Percentiles rank a stretch among this genome's conserved stretches.
phyloP scores from a whole-genome alignment of 306 rosid species.

The Inga leiocalycina region DNA sequence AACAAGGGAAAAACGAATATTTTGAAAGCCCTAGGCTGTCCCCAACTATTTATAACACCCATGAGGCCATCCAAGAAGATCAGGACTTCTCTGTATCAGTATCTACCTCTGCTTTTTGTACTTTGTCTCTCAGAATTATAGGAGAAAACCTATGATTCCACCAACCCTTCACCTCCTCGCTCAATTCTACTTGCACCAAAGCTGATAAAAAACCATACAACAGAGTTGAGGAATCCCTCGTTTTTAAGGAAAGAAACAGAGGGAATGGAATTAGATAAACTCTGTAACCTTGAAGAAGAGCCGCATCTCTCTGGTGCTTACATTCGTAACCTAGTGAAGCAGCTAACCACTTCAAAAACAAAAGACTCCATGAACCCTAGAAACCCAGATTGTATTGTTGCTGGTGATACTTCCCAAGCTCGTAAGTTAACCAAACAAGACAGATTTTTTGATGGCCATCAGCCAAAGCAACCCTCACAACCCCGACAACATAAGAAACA shows the following conservation, averaged over 20 bases:
- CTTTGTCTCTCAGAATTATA: slow-evolving; percentile 44
- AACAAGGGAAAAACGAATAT: slow-evolving; percentile 52
- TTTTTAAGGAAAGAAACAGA: slow-evolving; percentile 38
- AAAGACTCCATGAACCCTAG: slow-evolving; percentile 49
- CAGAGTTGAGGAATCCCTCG: slow-evolving; percentile 36
- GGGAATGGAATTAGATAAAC: slow-evolving; percentile 49
- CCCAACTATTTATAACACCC: slow-evolving; percentile 70
- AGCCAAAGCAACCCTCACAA: slow-evolving; percentile 25
- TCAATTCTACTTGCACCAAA: slow-evolving; percentile 35
- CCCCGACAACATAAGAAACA: slow-evolving; percentile 62
- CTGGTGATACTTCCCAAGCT: slow-evolving; percentile 4
- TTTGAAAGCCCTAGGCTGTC: slow-evolving; percentile 56
- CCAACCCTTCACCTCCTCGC: slow-evolving; percentile 41
- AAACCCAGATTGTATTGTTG: slow-evolving; percentile 26
- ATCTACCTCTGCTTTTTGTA: slow-evolving; percentile 41
- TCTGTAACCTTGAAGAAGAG: slow-evolving; percentile 41
- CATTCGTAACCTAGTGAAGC: slow-evolving; percentile 64
- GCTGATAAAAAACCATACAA: background rate
- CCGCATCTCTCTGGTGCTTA: slow-evolving; percentile 68
- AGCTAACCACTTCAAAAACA: slow-evolving; percentile 56
- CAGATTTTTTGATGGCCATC: slow-evolving; percentile 35
- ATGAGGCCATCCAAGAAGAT: slow-evolving; percentile 39
- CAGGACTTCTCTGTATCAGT: slow-evolving; percentile 46
- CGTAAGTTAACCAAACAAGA: slow-evolving; percentile 32
- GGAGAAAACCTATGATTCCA: slow-evolving; percentile 52